These are phyloP conservation scores for Fusarium sp. DNA, from an alignment of 2,329 filamentous ascomycete genomes.

Conservation along the genomic window DNA sequence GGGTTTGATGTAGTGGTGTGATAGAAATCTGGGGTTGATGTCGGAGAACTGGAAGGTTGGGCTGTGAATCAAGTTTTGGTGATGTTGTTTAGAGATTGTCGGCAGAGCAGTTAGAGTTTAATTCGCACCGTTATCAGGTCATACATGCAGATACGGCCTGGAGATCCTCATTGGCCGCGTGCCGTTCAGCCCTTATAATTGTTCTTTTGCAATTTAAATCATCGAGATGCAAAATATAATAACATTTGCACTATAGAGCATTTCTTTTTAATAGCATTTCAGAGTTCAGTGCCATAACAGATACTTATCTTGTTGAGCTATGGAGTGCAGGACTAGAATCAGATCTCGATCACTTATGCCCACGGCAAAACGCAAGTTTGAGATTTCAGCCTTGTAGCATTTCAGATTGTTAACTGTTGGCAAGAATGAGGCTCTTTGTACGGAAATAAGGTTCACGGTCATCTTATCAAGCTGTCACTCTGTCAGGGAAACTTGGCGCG, in stretches of 20 bases:
- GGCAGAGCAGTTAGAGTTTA: not conserved
- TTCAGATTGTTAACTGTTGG: not conserved
- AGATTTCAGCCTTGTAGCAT: not conserved
- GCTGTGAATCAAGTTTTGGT: not conserved
- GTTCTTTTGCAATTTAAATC: rapidly evolving
- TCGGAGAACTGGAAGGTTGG: not conserved
- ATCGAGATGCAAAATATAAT: no score
- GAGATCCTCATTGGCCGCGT: not conserved
- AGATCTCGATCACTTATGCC: no score
- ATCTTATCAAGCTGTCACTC: no score
- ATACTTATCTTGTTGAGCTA: no score
- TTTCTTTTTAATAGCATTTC: no score
- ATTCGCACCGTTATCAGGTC: not conserved
- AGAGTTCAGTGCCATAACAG: no score
- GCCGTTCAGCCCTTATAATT: rapidly evolving
- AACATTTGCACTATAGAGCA: no score
- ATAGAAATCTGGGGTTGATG: not conserved
- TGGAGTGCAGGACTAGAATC: no score
- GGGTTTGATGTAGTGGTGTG: not conserved
- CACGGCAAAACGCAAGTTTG: no score
- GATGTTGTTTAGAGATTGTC: no score
- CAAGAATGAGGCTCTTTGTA: not conserved
- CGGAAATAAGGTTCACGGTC: no score
- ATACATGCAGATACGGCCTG: not conserved
- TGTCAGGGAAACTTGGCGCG: rapidly evolving